Conservation (phyloP, 2,329 filamentous ascomycete species). For the Trichoderma cornu-damae region DNA sequence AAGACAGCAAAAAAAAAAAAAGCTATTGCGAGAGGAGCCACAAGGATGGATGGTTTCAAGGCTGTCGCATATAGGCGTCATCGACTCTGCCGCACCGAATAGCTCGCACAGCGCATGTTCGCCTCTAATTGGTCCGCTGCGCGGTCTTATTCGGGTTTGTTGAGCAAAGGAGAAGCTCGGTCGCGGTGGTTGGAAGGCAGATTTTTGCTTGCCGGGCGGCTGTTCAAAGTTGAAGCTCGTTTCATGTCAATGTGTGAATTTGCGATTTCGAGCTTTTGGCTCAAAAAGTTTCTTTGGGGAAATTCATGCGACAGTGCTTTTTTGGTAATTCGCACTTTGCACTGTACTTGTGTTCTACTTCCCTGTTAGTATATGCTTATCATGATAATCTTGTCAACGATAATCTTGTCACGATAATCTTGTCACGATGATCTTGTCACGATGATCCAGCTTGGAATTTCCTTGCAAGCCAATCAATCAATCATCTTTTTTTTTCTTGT, state of each 20-base stretch:
- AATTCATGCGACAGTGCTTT: background rate
- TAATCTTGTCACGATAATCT: too few relatives aligned
- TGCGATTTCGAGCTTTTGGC: background rate
- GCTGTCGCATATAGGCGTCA: constrained; percentile 31
- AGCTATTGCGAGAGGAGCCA: constrained; percentile 16
- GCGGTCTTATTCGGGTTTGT: background rate
- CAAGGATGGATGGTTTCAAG: constrained; percentile 22
- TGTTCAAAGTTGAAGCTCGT: background rate
- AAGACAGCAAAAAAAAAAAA: background rate
- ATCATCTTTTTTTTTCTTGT: too few relatives aligned
- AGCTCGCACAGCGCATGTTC: constrained; percentile 30
- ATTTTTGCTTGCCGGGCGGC: background rate
- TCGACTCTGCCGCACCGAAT: constrained; percentile 24
- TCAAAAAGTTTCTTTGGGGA: background rate
- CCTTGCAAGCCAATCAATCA: background rate
- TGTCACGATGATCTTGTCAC: too few relatives aligned
- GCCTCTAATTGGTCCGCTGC: background rate
- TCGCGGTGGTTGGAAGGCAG: background rate
- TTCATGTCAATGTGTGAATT: constrained; percentile 3
- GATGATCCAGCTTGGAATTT: background rate
- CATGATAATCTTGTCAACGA: too few relatives aligned
- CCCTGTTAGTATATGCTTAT: too few relatives aligned
- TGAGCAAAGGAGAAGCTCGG: background rate
- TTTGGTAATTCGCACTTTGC: rapidly evolving
- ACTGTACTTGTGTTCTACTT: too few relatives aligned